These are phyloP conservation scores for Amniculicola lignicola DNA, from an alignment of 495 filamentous ascomycete species.

Conservation along the genomic window DNA sequence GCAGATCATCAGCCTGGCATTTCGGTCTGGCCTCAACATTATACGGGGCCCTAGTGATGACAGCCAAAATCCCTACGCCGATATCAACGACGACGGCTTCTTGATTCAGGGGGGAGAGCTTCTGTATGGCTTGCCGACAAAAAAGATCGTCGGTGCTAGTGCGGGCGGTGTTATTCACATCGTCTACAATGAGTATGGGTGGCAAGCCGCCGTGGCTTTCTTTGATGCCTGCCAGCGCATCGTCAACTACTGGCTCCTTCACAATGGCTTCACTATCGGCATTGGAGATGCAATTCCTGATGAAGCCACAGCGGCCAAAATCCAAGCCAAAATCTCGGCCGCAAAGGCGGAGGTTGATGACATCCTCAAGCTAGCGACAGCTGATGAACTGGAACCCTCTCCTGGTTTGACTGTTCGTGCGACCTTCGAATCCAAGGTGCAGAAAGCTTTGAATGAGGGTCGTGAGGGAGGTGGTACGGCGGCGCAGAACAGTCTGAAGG, in stretches of 20 bases:
- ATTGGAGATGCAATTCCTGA: slow-evolving; percentile 98
- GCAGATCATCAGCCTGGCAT: slow-evolving; percentile 90
- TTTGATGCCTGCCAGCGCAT: slow-evolving; percentile 93
- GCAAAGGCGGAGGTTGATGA: slow-evolving; percentile 75
- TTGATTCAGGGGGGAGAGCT: slow-evolving; percentile 83
- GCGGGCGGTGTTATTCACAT: slow-evolving; percentile 88
- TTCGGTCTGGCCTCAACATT: slow-evolving; percentile 83
- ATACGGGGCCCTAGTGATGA: slow-evolving; percentile 58
- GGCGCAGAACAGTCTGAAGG: slow-evolving; percentile 87
- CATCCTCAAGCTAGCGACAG: slow-evolving; percentile 72
- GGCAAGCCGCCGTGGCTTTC: slow-evolving; percentile 80
- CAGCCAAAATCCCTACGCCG: slow-evolving; percentile 51
- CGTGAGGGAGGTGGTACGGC: slow-evolving; percentile 94
- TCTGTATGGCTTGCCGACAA: slow-evolving; percentile 82
- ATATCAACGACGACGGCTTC: slow-evolving; percentile 71
- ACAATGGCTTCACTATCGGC: slow-evolving; percentile 96
- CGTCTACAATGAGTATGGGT: slow-evolving; percentile 91
- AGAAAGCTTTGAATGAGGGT: slow-evolving; percentile 85
- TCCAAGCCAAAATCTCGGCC: slow-evolving; percentile 70
- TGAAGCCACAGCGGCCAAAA: slow-evolving; percentile 69
- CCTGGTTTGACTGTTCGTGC: slow-evolving; percentile 98
- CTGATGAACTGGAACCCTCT: slow-evolving; percentile 78
- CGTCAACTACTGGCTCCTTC: slow-evolving; percentile 95
- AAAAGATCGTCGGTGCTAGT: slow-evolving; percentile 89
- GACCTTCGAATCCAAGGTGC: slow-evolving; percentile 95